A percentile compares a stretch with the other conserved stretches of the same genome.
Conservation (phyloP, 2,329 filamentous ascomycete genomes). For the Escovopsis sp. region DNA sequence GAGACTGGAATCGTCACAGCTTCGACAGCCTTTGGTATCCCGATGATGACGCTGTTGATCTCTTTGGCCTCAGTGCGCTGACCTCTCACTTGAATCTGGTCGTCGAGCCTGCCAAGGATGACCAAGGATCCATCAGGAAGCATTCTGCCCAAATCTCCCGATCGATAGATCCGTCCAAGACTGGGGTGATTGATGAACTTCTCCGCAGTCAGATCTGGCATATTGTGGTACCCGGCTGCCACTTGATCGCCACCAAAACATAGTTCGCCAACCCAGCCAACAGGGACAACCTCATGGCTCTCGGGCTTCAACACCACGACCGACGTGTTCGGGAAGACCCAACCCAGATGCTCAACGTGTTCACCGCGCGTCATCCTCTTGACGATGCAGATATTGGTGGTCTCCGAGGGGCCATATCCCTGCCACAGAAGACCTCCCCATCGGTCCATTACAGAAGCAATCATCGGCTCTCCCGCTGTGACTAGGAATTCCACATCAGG, state of each 20-base stretch:
- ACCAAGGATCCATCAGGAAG: slow-evolving; percentile 62
- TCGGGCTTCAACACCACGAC: slow-evolving; percentile 43
- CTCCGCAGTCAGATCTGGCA: slow-evolving; percentile 42
- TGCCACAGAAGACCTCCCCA: slow-evolving; percentile 64
- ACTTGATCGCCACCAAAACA: slow-evolving; percentile 82
- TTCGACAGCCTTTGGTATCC: slow-evolving; percentile 36
- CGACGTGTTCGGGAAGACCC: slow-evolving; percentile 61
- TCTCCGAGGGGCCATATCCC: slow-evolving; percentile 74
- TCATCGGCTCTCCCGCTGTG: slow-evolving; percentile 70
- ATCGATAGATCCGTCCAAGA: slow-evolving; percentile 65
- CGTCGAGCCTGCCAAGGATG: slow-evolving; percentile 59
- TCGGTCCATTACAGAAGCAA: slow-evolving; percentile 49
- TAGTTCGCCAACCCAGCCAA: slow-evolving; percentile 65
- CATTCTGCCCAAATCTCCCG: slow-evolving; percentile 69
- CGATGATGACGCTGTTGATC: slow-evolving; percentile 49
- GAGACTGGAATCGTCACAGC: slow-evolving; percentile 47
- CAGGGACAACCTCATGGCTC: slow-evolving; percentile 40
- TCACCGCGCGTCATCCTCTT: slow-evolving; percentile 45
- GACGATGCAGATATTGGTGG: slow-evolving; percentile 76
- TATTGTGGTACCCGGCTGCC: slow-evolving; percentile 57
- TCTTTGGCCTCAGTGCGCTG: slow-evolving; percentile 69
- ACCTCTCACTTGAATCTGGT: slow-evolving; percentile 69
- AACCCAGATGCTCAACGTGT: slow-evolving; percentile 61
- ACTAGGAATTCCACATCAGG: slow-evolving; percentile 62
- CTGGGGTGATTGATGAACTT: slow-evolving; percentile 56